These are phyloP conservation scores for Apiosordaria backusii DNA, from an alignment of 495 filamentous ascomycete species.

Conservation along the genomic window DNA sequence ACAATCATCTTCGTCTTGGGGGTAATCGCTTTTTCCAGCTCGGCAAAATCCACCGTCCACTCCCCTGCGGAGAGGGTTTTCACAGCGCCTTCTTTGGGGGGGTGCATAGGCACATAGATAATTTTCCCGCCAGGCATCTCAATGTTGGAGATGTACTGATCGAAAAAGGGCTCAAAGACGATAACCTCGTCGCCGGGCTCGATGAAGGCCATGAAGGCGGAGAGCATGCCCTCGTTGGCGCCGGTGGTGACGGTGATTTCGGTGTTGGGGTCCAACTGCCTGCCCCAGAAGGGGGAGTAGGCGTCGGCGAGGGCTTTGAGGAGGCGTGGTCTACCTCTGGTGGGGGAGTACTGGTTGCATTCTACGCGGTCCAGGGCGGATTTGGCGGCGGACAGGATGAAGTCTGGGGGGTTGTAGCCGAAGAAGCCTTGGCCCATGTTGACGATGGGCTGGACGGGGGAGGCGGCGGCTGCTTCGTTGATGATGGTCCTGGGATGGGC, in stretches of 20 bases:
- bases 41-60: constrained; percentile 81
- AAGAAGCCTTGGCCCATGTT: constrained; percentile 99
- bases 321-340: constrained; percentile 83
- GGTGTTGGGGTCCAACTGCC: constrained; percentile 75
- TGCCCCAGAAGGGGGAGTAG: constrained; percentile 81
- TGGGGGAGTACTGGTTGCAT: constrained; percentile 97
- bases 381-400: constrained; percentile 89
- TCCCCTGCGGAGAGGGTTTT: constrained; percentile 79
- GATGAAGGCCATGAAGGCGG: constrained; percentile 96
- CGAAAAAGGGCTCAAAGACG: constrained; percentile 97
- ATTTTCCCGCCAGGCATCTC: constrained; percentile 95
- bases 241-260: constrained; percentile 95
- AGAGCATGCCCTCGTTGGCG: constrained; percentile 94
- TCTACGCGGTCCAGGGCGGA: constrained; percentile 86
- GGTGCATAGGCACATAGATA: constrained; percentile 88
- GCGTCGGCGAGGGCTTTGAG: constrained; percentile 88
- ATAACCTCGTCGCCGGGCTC: constrained; percentile 93
- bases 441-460: constrained; percentile 84
- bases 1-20: constrained; percentile 93
- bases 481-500: constrained; percentile 70
- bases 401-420: constrained; percentile 92
- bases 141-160: constrained; percentile 97
- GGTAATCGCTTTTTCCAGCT: constrained; percentile 82
- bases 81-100: constrained; percentile 76
- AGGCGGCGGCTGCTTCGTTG: constrained; percentile 82